Evolutionary conservation across 2,329 filamentous ascomycete genomes (phyloP), one percentile per base, ranked within the genome.

Genomic region (Aureobasidium lini): DNA sequence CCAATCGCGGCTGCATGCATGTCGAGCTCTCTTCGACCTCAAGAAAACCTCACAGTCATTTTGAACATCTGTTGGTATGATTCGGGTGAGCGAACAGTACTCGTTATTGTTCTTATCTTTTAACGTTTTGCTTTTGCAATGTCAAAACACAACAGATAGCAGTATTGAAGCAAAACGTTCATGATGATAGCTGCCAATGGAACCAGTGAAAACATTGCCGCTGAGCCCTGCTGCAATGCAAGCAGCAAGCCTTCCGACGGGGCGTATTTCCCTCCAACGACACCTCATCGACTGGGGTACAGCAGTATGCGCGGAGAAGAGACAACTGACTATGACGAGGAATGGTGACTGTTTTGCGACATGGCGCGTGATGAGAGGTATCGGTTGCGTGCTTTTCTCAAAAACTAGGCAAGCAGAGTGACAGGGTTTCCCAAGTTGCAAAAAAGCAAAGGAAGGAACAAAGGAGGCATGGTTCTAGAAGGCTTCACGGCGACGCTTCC

Each of bases 181-280:
- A 18, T 31, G 46, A 18, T 34, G 8, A 15, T 23, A n/a, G 11
- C 7, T 13, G 9, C 8, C 8, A 31, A 28, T 32, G 44, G 28
- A 6, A 48, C 31, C 46, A 34, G 46, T 48, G n/a, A 32, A 6
- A 48, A 48, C n/a, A 31, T 34, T 48, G 9, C 9, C n/a, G 46
- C 29, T 48, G 34, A 48, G 46, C 46, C 46, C 46, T 48, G 46
- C 46, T 48, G 46, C 47, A 37, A 50, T 37, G 47, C 47, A 23
- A 9, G 8, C 8, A 9, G 34, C 34, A 36, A 40, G 23, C 13
- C 11, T 52, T 11, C 49, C 36, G 49, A 52, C 23, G 9, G 18
- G 36, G 9, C 15, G 18, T 18, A 40, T 16, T 31, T 28, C 36
- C 28, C 15, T 40, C 34, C 36, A 32, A 18, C 36, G 18, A n/a